Evolutionary conservation across 2,329 filamentous ascomycete species (phyloP), one percentile per base, ranked within the genome.

Genomic region (Alternaria solani): DNA sequence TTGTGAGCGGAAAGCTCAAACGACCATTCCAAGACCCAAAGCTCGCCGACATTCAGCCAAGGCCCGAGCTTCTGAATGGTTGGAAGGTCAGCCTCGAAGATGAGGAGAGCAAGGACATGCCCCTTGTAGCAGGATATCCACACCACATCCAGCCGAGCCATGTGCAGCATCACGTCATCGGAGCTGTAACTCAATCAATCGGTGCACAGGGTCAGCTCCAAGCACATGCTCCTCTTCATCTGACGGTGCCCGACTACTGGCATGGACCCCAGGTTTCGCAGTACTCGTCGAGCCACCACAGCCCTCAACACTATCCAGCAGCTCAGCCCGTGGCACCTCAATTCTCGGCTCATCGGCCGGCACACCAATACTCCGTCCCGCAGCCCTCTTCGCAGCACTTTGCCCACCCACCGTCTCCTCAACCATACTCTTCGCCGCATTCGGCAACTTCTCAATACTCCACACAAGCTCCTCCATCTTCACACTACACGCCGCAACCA

Each of bases 1-100:
- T 93, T n/a, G 84, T 77, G 25, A 69, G 55, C 12, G 74, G 75
- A 7, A 75, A 74, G 44, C 68, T 78, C 18, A 72, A 74, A 53
- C 71, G 77, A n/a, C 77, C 77, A 5, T 72, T 63, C 47, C 67
- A 77, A 54, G 76, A 79, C 51, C 63, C 69, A 25, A 73, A 74
- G 53, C 62, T 77, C n/a, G 69, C 69, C 52, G 71, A 75, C 39
- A 67, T 78, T 18, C 74, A 76, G 25, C 75, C 75, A 6, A 59
- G 75, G 42, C 64, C 71, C 18, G 75, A 77, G 41, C 66, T 78
- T 23, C 69, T 78, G 23, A 72, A 65, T 49, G 73, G 74, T 7
- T 78, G 75, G 75, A 78, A 78, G 61, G 75, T 78, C 51, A 76
- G 75, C 38, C 67, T 78, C 2, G 75, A 78, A 46, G 75, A 78